Percentiles rank a stretch among this genome's conserved stretches.
phyloP scores from a whole-genome alignment of 306 rosid genomes.

The Vachellia collinsii region DNA sequence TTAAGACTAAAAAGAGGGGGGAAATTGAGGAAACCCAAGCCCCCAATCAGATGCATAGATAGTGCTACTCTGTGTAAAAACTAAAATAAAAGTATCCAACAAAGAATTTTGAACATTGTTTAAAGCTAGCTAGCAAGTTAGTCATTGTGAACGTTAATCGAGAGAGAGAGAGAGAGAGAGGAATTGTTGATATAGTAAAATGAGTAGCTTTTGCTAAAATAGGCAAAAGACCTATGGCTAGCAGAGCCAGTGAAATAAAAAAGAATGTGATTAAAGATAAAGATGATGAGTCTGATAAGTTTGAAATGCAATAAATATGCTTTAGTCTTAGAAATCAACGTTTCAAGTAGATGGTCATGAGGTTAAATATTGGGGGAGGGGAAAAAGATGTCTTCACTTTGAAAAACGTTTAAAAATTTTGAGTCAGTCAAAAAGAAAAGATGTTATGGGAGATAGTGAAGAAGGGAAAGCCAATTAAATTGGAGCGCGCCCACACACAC shows the following conservation, averaged over 20 bases:
- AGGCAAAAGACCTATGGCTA: slow-evolving; percentile 20
- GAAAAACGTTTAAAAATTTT: slow-evolving; percentile 47
- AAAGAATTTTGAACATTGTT: slow-evolving; percentile 2
- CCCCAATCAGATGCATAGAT: slow-evolving; percentile 23
- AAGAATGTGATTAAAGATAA: slow-evolving; percentile 58
- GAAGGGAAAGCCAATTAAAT: slow-evolving; percentile 39
- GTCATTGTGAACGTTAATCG: slow-evolving; percentile 1
- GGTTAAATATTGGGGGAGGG: slow-evolving; percentile 48
- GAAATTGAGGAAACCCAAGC: slow-evolving; percentile 3
- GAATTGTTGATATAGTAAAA: background rate
- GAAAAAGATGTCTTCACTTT: slow-evolving; percentile 56
- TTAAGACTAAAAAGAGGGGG: background rate
- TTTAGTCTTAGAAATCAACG: slow-evolving; percentile 30
- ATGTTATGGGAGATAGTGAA: slow-evolving; percentile 65
- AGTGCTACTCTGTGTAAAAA: background rate
- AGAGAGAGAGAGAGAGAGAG: background rate
- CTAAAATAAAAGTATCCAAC: background rate
- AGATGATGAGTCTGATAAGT: slow-evolving; percentile 38
- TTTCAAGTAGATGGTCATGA: slow-evolving; percentile 26
- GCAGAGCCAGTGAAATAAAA: slow-evolving; percentile 33
- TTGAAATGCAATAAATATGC: slow-evolving; percentile 34
- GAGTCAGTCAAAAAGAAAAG: slow-evolving; percentile 89
- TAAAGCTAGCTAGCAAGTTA: background rate
- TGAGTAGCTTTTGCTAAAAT: slow-evolving; percentile 33
- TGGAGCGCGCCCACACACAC: slow-evolving; percentile 38